Conservation (phyloP, 2,329 filamentous ascomycete genomes). For the Cryphonectria parasitica region DNA sequence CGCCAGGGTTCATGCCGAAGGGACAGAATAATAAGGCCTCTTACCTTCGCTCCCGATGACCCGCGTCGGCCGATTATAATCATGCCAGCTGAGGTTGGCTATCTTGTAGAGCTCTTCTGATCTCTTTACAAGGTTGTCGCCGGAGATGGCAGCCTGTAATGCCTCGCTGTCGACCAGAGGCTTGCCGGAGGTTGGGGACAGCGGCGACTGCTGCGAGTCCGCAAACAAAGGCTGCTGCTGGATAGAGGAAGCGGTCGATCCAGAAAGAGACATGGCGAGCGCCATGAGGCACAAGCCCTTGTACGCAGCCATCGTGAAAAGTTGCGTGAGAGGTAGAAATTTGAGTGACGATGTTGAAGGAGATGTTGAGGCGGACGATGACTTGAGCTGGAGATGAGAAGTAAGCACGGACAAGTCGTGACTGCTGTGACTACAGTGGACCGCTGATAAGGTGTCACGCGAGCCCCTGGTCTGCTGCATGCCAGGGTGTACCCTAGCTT, state of each 20-base stretch:
- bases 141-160: conserved; percentile 60
- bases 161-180: conserved; percentile 56
- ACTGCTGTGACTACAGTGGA: not conserved
- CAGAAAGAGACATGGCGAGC: not conserved
- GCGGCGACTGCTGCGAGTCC: conserved; percentile 10
- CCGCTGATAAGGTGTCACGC: conserved; percentile 1
- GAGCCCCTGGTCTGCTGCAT: not conserved
- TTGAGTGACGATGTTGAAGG: not conserved
- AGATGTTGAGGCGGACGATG: not conserved
- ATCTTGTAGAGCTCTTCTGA: conserved; percentile 66
- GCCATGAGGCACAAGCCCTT: conserved; percentile 4
- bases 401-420: not conserved
- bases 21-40: conserved; percentile 9
- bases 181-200: conserved; percentile 33
- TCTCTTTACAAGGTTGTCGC: conserved; percentile 59
- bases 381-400: not conserved
- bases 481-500: not conserved
- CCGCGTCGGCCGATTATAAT: conserved; percentile 70
- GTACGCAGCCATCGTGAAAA: conserved; percentile 1
- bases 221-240: conserved; percentile 25
- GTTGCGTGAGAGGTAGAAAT: not conserved
- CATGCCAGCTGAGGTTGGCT: conserved; percentile 59
- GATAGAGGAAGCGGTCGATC: conserved; percentile 10
- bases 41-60: conserved; percentile 70
- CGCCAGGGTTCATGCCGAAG: too few species aligned